Evolutionary conservation across 768 basidiomycete species (phyloP).

Genomic region (Crucibulum laeve): DNA sequence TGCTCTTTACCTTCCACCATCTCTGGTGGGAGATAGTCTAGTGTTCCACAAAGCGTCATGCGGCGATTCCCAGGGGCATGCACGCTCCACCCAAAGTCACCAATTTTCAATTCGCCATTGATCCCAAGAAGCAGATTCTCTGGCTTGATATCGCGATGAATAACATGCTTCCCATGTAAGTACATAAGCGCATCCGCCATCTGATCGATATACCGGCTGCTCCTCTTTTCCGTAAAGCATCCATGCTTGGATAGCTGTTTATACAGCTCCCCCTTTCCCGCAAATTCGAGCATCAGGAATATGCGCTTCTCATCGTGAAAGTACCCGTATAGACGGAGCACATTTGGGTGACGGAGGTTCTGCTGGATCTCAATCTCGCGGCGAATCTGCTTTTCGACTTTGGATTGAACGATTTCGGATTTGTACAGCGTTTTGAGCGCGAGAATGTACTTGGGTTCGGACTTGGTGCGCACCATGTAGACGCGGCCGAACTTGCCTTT

Average conservation of each 20-base stretch:
- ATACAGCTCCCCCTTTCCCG: slow-evolving; percentile 95
- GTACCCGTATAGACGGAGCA: slow-evolving; percentile 92
- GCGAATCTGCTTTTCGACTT: slow-evolving; percentile 95
- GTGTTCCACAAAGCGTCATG: slow-evolving; percentile 89
- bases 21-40: slow-evolving; percentile 97
- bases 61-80: slow-evolving; percentile 91
- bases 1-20: slow-evolving; percentile 96
- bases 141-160: slow-evolving; percentile 98
- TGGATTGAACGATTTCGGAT: slow-evolving; percentile 86
- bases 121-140: slow-evolving; percentile 94
- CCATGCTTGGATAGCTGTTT: slow-evolving; percentile 88
- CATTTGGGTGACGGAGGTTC: slow-evolving; percentile 92
- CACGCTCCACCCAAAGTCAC: slow-evolving; percentile 98
- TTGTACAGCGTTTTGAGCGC: slow-evolving; percentile 98
- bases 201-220: slow-evolving; percentile 89
- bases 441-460: slow-evolving; percentile 85
- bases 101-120: slow-evolving; percentile 97
- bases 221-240: slow-evolving; percentile 83
- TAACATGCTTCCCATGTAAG: slow-evolving; percentile 93
- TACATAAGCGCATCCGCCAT: slow-evolving; percentile 96
- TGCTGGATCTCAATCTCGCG: slow-evolving; percentile 98
- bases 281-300: slow-evolving; percentile 97
- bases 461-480: slow-evolving; percentile 95
- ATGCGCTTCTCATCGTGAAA: slow-evolving; percentile 98
- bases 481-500: slow-evolving; percentile 99